Conservation (phyloP, 805 yeast species). For the Naumovozyma dairenensis region DNA sequence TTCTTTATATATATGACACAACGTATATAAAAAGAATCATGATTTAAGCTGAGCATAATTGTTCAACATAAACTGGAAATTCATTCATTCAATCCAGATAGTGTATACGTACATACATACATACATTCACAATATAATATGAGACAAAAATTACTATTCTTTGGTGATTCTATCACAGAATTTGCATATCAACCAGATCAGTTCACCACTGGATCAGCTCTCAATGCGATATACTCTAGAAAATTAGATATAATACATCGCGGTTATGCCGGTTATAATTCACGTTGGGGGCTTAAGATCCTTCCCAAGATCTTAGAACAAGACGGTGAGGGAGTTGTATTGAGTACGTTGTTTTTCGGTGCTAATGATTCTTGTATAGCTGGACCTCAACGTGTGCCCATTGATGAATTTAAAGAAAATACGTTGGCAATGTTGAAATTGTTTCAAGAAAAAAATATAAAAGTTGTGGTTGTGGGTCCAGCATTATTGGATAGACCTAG, state of each 20-base stretch:
- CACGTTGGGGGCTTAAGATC: constrained; percentile 47
- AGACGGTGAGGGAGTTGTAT: constrained; percentile 36
- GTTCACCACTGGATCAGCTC: constrained; percentile 44
- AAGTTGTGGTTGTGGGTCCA: constrained; percentile 54
- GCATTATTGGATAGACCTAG: constrained; percentile 40
- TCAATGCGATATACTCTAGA: constrained; percentile 45
- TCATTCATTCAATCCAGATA: too few species aligned
- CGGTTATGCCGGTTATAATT: constrained; percentile 71
- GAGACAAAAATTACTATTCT: constrained; percentile 35
- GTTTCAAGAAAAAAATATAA: constrained; percentile 35
- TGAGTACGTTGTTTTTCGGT: constrained; percentile 63
- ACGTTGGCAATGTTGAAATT: constrained; percentile 33
- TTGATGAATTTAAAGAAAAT: constrained; percentile 42
- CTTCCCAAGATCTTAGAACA: constrained; percentile 40
- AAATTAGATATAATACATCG: constrained; percentile 59
- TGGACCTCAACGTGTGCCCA: constrained; percentile 41
- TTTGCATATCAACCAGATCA: constrained; percentile 34
- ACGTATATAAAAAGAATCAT: too few species aligned
- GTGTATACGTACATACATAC: too few species aligned
- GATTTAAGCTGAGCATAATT: too few species aligned
- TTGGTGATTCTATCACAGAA: constrained; percentile 28
- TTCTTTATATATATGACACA: too few species aligned
- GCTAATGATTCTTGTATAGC: constrained; percentile 59
- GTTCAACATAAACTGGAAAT: too few species aligned
- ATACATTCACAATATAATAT: too few species aligned